Evolutionary conservation across 2,329 filamentous ascomycete genomes (phyloP).

Genomic region (Fusarium nelsonii): DNA sequence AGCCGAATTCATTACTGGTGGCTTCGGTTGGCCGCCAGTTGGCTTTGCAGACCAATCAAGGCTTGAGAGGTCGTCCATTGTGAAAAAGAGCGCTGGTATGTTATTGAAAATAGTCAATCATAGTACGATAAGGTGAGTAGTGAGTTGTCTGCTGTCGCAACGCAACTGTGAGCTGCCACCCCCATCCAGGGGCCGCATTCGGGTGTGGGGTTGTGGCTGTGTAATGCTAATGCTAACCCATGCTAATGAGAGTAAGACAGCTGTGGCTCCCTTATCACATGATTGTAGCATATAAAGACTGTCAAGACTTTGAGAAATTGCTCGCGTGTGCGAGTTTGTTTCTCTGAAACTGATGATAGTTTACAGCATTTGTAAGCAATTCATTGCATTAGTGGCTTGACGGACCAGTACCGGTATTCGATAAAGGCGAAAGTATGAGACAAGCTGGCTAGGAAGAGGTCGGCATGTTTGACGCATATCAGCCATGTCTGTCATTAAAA

Average conservation of each 20-base stretch:
- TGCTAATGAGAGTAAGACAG: neutral
- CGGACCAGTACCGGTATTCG: neutral
- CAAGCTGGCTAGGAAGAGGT: neutral
- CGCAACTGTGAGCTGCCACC: slow-evolving; percentile 33
- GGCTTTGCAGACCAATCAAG: slow-evolving; percentile 69
- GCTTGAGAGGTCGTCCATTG: slow-evolving; percentile 73
- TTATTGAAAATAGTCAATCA: slow-evolving; percentile 46
- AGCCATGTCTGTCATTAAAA: slow-evolving; percentile 4
- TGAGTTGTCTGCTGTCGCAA: slow-evolving; percentile 36
- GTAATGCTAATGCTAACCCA: neutral
- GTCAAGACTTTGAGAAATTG: neutral
- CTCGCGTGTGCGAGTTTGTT: neutral
- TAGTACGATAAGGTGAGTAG: slow-evolving; percentile 35
- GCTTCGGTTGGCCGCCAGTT: slow-evolving; percentile 50
- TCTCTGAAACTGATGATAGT: neutral
- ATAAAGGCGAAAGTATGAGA: neutral
- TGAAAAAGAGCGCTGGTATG: slow-evolving; percentile 40
- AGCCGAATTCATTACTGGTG: slow-evolving; percentile 58
- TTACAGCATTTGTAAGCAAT: neutral
- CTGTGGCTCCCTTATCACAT: slow-evolving; percentile 37
- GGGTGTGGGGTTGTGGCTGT: slow-evolving; percentile 46
- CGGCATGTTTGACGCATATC: neutral
- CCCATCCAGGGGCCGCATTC: slow-evolving; percentile 42
- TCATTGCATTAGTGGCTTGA: neutral
- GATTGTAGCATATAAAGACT: slow-evolving; percentile 8